Conservation (phyloP, 306 rosid species). For the Ormosia emarginata region DNA sequence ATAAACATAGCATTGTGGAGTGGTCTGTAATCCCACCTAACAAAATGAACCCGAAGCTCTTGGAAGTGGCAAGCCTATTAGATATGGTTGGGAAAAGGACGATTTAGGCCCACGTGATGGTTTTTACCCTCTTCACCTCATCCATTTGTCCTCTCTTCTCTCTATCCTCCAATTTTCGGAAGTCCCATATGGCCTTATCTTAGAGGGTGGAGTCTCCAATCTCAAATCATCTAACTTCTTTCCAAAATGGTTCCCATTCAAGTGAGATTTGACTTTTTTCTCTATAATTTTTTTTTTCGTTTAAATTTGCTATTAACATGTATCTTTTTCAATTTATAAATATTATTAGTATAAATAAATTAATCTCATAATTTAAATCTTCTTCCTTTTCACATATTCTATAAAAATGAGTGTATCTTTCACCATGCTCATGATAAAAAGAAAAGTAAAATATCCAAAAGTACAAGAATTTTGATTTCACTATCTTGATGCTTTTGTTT, state of each 20-base stretch:
- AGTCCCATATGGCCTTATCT: neutral
- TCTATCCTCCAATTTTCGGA: neutral
- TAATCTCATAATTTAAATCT: neutral
- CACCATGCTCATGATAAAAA: neutral
- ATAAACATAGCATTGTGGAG: conserved; percentile 7
- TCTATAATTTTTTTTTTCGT: neutral
- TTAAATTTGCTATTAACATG: neutral
- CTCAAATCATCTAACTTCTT: neutral
- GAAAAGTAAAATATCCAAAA: neutral
- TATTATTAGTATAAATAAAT: neutral
- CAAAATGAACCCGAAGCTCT: conserved; percentile 41
- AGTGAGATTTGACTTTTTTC: neutral
- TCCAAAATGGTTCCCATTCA: neutral
- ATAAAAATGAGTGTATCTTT: neutral
- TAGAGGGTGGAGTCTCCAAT: neutral
- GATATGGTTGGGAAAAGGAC: conserved; percentile 40
- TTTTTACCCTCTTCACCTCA: conserved; percentile 17
- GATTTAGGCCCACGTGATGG: conserved; percentile 52
- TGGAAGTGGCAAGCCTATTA: conserved; percentile 31
- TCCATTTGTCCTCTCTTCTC: conserved; percentile 32
- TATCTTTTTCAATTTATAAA: neutral
- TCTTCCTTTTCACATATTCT: neutral
- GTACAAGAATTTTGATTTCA: neutral
- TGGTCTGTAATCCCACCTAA: conserved; percentile 33
- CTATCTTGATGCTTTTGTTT: neutral